A percentile compares a stretch with the other conserved stretches of the same genome.
Evolutionary conservation across 2,329 filamentous ascomycete genomes (phyloP).

Genomic region (Xylariaceae sp.): DNA sequence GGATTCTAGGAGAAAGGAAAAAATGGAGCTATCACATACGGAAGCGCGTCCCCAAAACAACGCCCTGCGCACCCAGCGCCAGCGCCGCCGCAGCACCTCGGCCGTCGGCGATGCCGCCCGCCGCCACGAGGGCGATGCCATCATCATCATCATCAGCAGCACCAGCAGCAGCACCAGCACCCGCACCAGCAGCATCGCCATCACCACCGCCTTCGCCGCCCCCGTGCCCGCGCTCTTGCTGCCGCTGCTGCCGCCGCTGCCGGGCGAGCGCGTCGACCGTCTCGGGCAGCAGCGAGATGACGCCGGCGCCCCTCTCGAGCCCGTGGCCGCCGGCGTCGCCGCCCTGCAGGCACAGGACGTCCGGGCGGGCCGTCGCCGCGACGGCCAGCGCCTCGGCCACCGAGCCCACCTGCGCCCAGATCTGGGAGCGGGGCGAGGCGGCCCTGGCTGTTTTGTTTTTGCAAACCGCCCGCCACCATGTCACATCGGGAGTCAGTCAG

Average conservation of each 20-base stretch:
- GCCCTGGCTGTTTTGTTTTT: too few relatives aligned
- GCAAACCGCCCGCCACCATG: too few relatives aligned
- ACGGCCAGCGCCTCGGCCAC: conserved; percentile 39
- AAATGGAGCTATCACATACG: too few relatives aligned
- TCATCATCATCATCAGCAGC: background rate
- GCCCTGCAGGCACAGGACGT: conserved; percentile 46
- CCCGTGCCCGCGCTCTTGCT: too few relatives aligned
- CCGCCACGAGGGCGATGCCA: conserved; percentile 38
- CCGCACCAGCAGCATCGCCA: too few relatives aligned
- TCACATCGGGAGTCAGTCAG: too few relatives aligned
- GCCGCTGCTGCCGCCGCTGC: conserved; percentile 6
- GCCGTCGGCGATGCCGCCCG: conserved; percentile 46
- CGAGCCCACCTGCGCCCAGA: conserved; percentile 47
- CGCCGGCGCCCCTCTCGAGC: conserved; percentile 34
- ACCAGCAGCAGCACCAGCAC: too few relatives aligned
- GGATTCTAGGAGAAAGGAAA: too few relatives aligned
- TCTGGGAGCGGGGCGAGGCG: conserved; percentile 31
- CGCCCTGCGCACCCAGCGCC: conserved; percentile 43
- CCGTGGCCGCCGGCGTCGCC: conserved; percentile 48
- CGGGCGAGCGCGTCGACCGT: conserved; percentile 31
- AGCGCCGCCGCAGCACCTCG: conserved; percentile 42
- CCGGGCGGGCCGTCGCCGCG: conserved; percentile 28
- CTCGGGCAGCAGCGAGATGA: conserved; percentile 44
- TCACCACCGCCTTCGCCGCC: too few relatives aligned
- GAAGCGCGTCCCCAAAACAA: conserved; percentile 57